Percentiles rank a stretch among this genome's conserved stretches.
Conservation (phyloP, 2,329 filamentous ascomycete genomes). For the Xenoacremonium recifei region DNA sequence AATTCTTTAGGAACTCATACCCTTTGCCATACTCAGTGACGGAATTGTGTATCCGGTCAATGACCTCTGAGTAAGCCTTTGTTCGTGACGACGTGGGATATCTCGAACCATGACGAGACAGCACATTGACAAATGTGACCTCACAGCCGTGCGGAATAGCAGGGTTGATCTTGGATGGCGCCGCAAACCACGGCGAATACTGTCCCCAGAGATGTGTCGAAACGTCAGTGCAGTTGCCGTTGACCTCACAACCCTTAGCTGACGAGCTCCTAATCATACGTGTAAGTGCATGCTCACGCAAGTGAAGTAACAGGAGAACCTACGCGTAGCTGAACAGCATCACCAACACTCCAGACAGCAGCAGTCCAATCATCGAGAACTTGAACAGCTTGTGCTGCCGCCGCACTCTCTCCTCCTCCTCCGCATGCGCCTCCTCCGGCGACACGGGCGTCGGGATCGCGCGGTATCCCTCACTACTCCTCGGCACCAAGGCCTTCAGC, state of each 20-base stretch:
- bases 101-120: constrained; percentile 83
- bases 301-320: neutral
- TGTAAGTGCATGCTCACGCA: constrained; percentile 2
- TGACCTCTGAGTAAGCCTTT: constrained; percentile 57
- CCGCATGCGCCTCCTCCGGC: neutral
- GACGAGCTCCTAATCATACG: constrained; percentile 5
- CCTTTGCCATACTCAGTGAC: constrained; percentile 57
- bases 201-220: constrained; percentile 73
- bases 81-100: constrained; percentile 74
- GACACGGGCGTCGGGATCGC: constrained; percentile 20
- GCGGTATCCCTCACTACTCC: constrained; percentile 27
- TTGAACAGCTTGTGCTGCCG: constrained; percentile 4
- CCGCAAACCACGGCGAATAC: constrained; percentile 81
- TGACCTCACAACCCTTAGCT: constrained; percentile 21
- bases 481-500: too few relatives aligned
- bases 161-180: constrained; percentile 62
- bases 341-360: constrained; percentile 3
- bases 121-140: constrained; percentile 75
- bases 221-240: constrained; percentile 50
- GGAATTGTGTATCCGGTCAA: constrained; percentile 62
- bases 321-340: neutral
- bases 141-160: constrained; percentile 65
- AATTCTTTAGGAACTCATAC: constrained; percentile 70
- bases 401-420: neutral
- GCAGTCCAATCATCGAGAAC: constrained; percentile 3